Conservation (phyloP, 805 yeast genomes). For the Myxozyma mucilagina region DNA sequence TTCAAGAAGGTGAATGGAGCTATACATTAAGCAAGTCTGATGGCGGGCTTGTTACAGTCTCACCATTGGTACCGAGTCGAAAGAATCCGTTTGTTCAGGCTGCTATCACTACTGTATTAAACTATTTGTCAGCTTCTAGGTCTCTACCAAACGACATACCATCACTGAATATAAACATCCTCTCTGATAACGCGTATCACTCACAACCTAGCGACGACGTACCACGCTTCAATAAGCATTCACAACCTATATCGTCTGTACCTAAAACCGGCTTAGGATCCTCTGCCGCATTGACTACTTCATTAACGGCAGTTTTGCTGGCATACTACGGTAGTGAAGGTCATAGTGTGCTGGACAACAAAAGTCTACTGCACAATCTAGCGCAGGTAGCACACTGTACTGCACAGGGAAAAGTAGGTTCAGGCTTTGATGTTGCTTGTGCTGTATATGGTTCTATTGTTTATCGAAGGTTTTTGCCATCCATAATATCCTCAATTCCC, state of each 20-base stretch:
- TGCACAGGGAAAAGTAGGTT: constrained; percentile 94
- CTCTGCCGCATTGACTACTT: constrained; percentile 89
- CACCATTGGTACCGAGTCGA: constrained; percentile 10
- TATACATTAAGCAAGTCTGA: constrained; percentile 43
- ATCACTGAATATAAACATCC: constrained; percentile 56
- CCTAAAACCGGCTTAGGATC: constrained; percentile 96
- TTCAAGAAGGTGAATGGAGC: constrained; percentile 66
- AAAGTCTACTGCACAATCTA: constrained; percentile 64
- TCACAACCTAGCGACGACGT: constrained; percentile 52
- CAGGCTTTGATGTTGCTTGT: constrained; percentile 96
- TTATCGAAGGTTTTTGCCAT: constrained; percentile 73
- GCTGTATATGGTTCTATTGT: constrained; percentile 89
- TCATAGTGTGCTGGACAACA: constrained; percentile 33
- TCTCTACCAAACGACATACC: constrained; percentile 12
- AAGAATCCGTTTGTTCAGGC: constrained; percentile 75
- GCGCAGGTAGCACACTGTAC: constrained; percentile 89
- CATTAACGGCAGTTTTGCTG: constrained; percentile 67
- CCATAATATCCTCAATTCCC: constrained; percentile 41
- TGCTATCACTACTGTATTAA: constrained; percentile 55
- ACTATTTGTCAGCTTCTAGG: constrained; percentile 50
- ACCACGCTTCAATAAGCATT: constrained; percentile 59
- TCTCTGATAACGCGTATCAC: constrained; percentile 87
- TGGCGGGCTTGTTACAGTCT: constrained; percentile 38
- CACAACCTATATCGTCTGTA: constrained; percentile 60
- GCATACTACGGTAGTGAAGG: constrained; percentile 46